Evolutionary conservation across 495 filamentous ascomycete genomes (phyloP), one percentile per base, ranked within the genome.

Genomic region (Trypethelium eluteriae): DNA sequence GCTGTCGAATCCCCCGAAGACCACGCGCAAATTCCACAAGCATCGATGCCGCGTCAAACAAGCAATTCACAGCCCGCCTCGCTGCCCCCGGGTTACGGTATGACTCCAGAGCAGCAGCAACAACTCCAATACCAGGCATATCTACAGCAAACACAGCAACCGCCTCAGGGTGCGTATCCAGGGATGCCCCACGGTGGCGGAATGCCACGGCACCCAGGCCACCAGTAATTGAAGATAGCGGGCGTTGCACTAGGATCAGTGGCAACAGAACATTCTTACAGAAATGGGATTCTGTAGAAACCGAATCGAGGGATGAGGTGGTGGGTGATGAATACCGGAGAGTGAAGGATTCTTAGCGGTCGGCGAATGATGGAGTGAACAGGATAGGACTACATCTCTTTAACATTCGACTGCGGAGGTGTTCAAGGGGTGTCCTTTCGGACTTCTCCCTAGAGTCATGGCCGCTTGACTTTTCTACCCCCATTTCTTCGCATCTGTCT

Each of bases 111-210:
- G 62, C 73, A 76, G 64, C 71, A 73, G 64, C 68, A 70, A 35
- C 76, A 76, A n/a, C 67, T 79, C 25, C 76, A 78, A 67, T 79
- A 79, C 68, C 77, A 79, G 67, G 71, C 69, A 38, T 79, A 79
- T 63, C 70, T 79, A 38, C 77, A 79, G 66, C 74, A 76, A 63
- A 74, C 76, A 66, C 77, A 79, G 61, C 67, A 66, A 56, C 71
- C 71, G 49, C 63, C 69, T 34, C 62, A 71, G 62, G 72, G 73
- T 50, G 72, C 70, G 63, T 79, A 79, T 66, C 72, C 77, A 6
- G 72, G 73, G 69, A 71, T 73, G 14, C 73, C 74, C 62, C 74
- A 75, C 32, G 53, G 25, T 18, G 53, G 53, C 32, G 53, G 53
- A 59, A 59, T 59, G 53, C 25, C 53, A 34, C 11, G 53, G 53